Percentiles rank a stretch among this genome's conserved stretches.
Evolutionary conservation across 768 basidiomycete species (phyloP).

Genomic region (Phallus indusiatus): DNA sequence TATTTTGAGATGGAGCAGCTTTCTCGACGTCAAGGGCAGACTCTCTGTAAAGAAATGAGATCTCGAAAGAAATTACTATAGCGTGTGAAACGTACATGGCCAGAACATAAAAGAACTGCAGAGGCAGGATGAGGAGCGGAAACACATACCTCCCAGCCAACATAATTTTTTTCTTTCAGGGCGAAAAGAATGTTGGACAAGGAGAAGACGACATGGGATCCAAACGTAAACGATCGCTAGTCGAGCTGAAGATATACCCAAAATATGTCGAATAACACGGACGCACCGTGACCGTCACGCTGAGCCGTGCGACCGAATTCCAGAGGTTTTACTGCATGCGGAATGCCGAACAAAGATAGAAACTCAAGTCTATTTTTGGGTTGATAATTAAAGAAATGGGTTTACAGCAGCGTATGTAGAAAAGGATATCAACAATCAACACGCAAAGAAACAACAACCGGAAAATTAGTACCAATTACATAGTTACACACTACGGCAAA

Average conservation of each 20-base stretch:
- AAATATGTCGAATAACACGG: neutral
- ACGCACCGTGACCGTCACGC: neutral
- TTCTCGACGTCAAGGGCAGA: neutral
- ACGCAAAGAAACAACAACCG: no score
- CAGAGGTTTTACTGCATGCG: no score
- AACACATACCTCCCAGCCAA: neutral
- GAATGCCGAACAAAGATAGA: no score
- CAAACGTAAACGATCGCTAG: neutral
- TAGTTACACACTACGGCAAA: no score
- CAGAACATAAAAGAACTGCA: neutral
- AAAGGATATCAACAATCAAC: no score
- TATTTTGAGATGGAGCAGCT: neutral
- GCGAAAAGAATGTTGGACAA: neutral
- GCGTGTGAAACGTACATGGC: neutral
- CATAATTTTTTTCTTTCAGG: neutral
- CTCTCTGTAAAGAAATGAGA: neutral
- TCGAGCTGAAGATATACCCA: neutral
- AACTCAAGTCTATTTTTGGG: no score
- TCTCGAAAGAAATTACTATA: neutral
- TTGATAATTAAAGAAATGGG: no score
- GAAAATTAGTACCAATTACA: no score
- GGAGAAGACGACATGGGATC: neutral
- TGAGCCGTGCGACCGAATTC: neutral
- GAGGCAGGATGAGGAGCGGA: neutral
- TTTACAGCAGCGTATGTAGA: no score